Evolutionary conservation across 441 rosid species (phyloP).

Genomic region (Erodium moschatum): DNA sequence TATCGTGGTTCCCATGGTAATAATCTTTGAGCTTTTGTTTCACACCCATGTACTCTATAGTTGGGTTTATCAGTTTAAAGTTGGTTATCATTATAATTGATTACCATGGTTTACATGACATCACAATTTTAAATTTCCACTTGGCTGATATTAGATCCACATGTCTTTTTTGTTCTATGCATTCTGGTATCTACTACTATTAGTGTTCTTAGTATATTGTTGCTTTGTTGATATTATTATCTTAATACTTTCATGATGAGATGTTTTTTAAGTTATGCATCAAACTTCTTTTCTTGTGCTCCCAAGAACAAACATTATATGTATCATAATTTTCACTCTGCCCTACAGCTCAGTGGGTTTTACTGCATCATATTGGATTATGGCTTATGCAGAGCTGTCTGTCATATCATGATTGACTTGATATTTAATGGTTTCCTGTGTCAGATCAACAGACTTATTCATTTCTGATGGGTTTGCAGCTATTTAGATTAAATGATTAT

Average conservation of each 20-base stretch:
- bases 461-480: background rate
- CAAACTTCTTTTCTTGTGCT: background rate
- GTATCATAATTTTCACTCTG: background rate
- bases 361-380: background rate
- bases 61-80: background rate
- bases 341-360: background rate
- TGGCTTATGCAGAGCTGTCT: background rate
- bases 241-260: background rate
- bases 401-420: background rate
- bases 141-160: background rate
- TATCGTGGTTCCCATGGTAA: slow-evolving; percentile 97
- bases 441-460: background rate
- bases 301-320: background rate
- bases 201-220: too few relatives aligned
- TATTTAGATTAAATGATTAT: background rate
- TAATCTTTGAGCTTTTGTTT: slow-evolving; percentile 2
- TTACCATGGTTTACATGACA: background rate
- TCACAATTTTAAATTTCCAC: background rate
- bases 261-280: background rate
- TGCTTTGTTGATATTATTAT: background rate
- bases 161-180: too few relatives aligned
- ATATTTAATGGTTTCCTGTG: background rate
- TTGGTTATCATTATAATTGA: background rate
- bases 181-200: too few relatives aligned
- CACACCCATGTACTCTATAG: background rate